Base-by-base conservation (phyloP, 1,139 yeast species). In the Suhomyces kunorum region DNA sequence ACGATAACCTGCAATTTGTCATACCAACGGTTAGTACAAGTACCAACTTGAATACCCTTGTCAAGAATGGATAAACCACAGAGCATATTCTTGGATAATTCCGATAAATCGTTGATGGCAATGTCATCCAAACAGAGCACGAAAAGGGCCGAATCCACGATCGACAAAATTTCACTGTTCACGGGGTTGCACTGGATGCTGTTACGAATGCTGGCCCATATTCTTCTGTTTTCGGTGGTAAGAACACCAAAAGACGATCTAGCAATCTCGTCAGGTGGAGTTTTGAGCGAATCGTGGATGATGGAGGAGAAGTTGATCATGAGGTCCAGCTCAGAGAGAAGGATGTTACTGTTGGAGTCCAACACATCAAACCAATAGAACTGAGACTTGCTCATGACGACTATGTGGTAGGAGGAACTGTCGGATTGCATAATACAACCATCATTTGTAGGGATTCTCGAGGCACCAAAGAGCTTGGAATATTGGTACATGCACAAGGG, bases 21-120 rank as follows among this genome's bases (percentile, higher is more conserved):
- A 59, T 88, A 89, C 96, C 96, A 89, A 59, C 97, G 74, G 63
- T 89, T 89, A 28, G 96, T 86, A 64, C 96, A 88, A 8, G 96
- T 88, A 47, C 97, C 97, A 26, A 85, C 84, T 64, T 89, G 96
- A 37, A 87, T 81, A 54, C 96, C 96, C 53, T 85, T 79, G 47
- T 83, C 87, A 28, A 87, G 67, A 26, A 76, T 78, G n/a, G 88
- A 81, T 44, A 84, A 76, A 4, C 96, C 96, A 61, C 96, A 88
- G 36, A 88, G 76, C 85, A 87, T 84, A 56, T 88, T 87, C 55
- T 83, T 81, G 11, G 92, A 79, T 55, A 88, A 67, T 45, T 84
- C 85, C 11, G 84, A 74, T 46, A 84, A 71, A 41, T 84, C 78
- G 42, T 77, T 76, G 40, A 88, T 77, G 41, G 78, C 78, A 33